Percentiles rank a stretch among this genome's conserved stretches.
These are phyloP conservation scores for Astrothelium macrocarpum DNA, from an alignment of 495 filamentous ascomycete genomes.

Conservation along the genomic window DNA sequence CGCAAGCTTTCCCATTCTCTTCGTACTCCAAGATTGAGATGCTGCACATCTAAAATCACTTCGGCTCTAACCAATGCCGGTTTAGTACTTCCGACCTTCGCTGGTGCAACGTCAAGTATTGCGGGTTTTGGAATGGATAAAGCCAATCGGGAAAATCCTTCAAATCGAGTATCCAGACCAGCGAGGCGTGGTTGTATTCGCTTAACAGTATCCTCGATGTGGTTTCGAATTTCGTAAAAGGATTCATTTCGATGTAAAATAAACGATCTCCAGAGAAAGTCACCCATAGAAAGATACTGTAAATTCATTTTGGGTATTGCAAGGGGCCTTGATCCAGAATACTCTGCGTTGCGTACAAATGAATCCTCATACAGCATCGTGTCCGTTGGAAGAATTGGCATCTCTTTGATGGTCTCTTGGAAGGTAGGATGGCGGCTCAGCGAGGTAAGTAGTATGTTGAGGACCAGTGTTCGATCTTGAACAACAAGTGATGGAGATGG, in stretches of 20 bases:
- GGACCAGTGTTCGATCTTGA: conserved; percentile 55
- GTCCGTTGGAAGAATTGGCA: conserved; percentile 72
- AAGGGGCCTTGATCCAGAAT: conserved; percentile 79
- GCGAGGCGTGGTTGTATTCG: conserved; percentile 62
- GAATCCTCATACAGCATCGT: conserved; percentile 68
- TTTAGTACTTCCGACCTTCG: conserved; percentile 73
- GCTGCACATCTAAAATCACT: conserved; percentile 75
- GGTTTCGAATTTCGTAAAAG: conserved; percentile 87
- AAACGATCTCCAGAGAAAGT: conserved; percentile 91
- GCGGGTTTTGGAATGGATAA: conserved; percentile 77
- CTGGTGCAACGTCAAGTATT: conserved; percentile 75
- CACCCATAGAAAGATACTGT: conserved; percentile 88
- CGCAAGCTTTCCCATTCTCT: conserved; percentile 88
- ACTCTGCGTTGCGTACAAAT: conserved; percentile 76
- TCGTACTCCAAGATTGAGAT: conserved; percentile 61
- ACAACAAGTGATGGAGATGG: conserved; percentile 56
- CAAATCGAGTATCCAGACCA: conserved; percentile 56
- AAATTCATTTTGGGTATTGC: conserved; percentile 92
- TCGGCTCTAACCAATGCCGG: conserved; percentile 84
- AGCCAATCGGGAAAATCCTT: conserved; percentile 87
- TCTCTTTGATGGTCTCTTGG: conserved; percentile 61
- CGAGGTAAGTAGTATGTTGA: conserved; percentile 65
- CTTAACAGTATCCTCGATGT: conserved; percentile 74
- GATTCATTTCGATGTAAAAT: conserved; percentile 82
- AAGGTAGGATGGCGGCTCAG: conserved; percentile 76